phyloP scores from a whole-genome alignment of 2,329 filamentous ascomycete species.

The Cercospora sesami region DNA sequence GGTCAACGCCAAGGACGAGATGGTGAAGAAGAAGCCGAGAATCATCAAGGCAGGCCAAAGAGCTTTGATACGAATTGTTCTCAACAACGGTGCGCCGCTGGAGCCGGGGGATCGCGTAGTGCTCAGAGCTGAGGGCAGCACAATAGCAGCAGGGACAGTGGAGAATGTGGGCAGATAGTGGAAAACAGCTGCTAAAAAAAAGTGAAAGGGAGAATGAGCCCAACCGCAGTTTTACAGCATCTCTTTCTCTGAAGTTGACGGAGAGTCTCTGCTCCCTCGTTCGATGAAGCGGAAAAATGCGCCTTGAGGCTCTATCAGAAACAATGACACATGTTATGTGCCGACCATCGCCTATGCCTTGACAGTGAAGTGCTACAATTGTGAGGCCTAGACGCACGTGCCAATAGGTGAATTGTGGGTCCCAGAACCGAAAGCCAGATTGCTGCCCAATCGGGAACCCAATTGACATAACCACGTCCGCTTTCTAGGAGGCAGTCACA shows the following conservation, averaged over 20 bases:
- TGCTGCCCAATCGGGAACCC: slow-evolving; percentile 1
- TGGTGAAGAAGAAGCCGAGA: slow-evolving; percentile 78
- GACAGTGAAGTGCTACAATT: neutral
- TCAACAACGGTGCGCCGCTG: slow-evolving; percentile 72
- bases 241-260: neutral
- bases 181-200: neutral
- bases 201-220: neutral
- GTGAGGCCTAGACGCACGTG: neutral
- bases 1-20: slow-evolving; percentile 71
- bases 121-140: slow-evolving; percentile 75
- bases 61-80: slow-evolving; percentile 62
- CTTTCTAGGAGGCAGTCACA: neutral
- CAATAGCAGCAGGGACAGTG: slow-evolving; percentile 82
- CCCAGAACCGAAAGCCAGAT: neutral
- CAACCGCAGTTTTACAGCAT: neutral
- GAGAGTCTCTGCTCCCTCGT: neutral
- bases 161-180: slow-evolving; percentile 40
- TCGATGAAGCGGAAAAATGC: neutral
- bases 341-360: neutral
- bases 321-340: neutral
- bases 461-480: slow-evolving; percentile 1
- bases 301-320: neutral
- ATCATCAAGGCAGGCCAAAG: slow-evolving; percentile 78
- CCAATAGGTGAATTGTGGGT: neutral
- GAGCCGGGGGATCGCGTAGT: slow-evolving; percentile 80